phyloP scores from a whole-genome alignment of 2,329 filamentous ascomycete genomes.

The Bimuria novae-zelandiae region DNA sequence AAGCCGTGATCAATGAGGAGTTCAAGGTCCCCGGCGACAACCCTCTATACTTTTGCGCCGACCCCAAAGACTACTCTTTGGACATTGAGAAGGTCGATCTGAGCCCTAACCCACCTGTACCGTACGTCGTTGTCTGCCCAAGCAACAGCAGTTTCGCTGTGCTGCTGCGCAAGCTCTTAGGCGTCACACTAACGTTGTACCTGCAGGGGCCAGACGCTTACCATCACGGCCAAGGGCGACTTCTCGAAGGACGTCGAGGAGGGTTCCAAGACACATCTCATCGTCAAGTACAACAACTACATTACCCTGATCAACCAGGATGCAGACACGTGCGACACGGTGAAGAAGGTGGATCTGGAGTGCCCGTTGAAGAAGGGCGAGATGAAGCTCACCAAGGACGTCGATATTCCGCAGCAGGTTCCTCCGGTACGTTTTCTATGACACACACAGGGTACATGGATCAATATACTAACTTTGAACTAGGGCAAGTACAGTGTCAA shows the following conservation, averaged over 20 bases:
- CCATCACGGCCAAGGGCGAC: constrained; percentile 78
- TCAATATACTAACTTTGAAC: constrained; percentile 23
- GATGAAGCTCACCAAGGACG: constrained; percentile 74
- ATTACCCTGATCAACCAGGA: constrained; percentile 84
- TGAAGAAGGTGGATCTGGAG: constrained; percentile 82
- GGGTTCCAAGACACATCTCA: constrained; percentile 79
- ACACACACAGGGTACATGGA: neutral
- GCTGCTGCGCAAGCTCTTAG: neutral
- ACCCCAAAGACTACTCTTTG: constrained; percentile 72
- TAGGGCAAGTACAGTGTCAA: constrained; percentile 89
- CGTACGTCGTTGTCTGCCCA: constrained; percentile 63
- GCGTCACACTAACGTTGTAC: constrained; percentile 8
- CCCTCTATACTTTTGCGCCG: constrained; percentile 77
- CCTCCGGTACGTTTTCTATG: constrained; percentile 72
- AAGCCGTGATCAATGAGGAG: constrained; percentile 57
- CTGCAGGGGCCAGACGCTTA: constrained; percentile 73
- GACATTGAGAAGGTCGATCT: constrained; percentile 80
- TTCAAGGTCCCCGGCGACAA: constrained; percentile 81
- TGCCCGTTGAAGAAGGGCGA: constrained; percentile 86
- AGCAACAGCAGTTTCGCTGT: neutral
- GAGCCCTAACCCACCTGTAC: constrained; percentile 79
- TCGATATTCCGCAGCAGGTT: constrained; percentile 83
- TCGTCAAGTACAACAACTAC: constrained; percentile 93
- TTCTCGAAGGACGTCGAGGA: constrained; percentile 73
- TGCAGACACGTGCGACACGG: constrained; percentile 86